phyloP scores from a whole-genome alignment of 371 early-diverging fungal species.

The Blakeslea trispora region DNA sequence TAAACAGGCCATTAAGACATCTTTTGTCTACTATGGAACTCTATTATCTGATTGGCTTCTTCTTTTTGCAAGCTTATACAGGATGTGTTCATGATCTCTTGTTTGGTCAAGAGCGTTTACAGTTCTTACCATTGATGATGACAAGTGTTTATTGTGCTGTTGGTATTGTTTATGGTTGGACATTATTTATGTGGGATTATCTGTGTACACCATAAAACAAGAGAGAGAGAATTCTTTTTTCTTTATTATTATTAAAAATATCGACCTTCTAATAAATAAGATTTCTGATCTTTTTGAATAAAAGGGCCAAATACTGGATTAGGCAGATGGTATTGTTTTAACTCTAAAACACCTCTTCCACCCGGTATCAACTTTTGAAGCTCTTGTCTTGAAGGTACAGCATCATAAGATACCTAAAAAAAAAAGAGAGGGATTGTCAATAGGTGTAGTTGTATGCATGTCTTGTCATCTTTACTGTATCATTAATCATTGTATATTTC shows the following conservation, averaged over 20 bases:
- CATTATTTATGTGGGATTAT: slow-evolving; percentile 41
- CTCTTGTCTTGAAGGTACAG: slow-evolving; percentile 53
- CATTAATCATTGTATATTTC: slow-evolving; percentile 56
- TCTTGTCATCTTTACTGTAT: slow-evolving; percentile 45
- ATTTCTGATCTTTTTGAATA: slow-evolving; percentile 18
- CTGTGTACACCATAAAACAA: slow-evolving; percentile 7
- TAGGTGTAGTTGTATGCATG: too few relatives aligned
- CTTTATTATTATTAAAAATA: slow-evolving; percentile 19
- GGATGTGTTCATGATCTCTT: slow-evolving; percentile 52
- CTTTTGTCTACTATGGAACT: slow-evolving; percentile 52
- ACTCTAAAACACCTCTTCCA: slow-evolving; percentile 55
- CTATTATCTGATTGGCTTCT: slow-evolving; percentile 67
- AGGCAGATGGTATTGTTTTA: slow-evolving; percentile 54
- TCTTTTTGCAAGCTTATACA: slow-evolving; percentile 64
- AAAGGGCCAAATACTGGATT: slow-evolving; percentile 54
- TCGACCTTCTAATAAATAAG: slow-evolving; percentile 30
- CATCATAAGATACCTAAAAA: slow-evolving; percentile 52
- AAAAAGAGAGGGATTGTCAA: too few relatives aligned
- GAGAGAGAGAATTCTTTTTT: too few relatives aligned
- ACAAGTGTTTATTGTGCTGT: slow-evolving; percentile 78
- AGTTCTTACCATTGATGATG: slow-evolving; percentile 84
- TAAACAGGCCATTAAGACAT: slow-evolving; percentile 27
- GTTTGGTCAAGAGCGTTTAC: slow-evolving; percentile 56
- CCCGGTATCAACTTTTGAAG: slow-evolving; percentile 59
- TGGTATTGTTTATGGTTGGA: slow-evolving; percentile 82